phyloP scores from a whole-genome alignment of 495 filamentous ascomycete species.

The Delitschia confertaspora region DNA sequence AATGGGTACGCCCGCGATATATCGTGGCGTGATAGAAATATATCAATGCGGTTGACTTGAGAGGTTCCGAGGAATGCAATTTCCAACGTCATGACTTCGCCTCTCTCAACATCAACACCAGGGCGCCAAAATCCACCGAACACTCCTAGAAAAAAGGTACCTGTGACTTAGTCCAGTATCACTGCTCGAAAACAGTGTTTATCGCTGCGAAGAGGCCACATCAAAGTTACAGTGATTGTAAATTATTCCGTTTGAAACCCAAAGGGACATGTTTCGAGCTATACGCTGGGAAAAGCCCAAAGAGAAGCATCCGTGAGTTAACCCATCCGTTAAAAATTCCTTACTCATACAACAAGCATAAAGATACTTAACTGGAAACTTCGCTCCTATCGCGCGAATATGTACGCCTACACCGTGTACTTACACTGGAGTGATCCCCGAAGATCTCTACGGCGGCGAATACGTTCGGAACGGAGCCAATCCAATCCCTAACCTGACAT shows the following conservation, averaged over 20 bases:
- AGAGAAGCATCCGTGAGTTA: conserved; percentile 19
- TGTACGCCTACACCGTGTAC: conserved; percentile 43
- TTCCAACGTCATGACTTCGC: conserved; percentile 11
- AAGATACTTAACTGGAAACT: conserved; percentile 53
- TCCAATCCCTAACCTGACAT: conserved; percentile 50
- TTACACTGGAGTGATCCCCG: conserved; percentile 46
- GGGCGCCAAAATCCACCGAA: too few relatives aligned
- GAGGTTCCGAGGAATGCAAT: too few relatives aligned
- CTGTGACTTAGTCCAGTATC: too few relatives aligned
- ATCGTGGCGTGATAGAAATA: neutral
- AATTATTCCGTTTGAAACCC: neutral
- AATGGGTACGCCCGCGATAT: too few relatives aligned
- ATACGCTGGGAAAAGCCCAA: conserved; percentile 1
- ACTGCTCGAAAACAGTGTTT: too few relatives aligned
- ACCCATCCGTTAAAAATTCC: neutral
- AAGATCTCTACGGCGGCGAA: conserved; percentile 52
- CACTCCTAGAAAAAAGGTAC: too few relatives aligned
- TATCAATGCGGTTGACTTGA: neutral
- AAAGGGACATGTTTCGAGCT: neutral
- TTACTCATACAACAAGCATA: too few relatives aligned
- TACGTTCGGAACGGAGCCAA: conserved; percentile 65
- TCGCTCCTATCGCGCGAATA: conserved; percentile 49
- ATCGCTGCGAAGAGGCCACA: too few relatives aligned
- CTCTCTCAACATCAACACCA: neutral
- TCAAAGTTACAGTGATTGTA: too few relatives aligned